Percentiles rank a stretch among this genome's conserved stretches.
Conservation (phyloP, 805 yeast species). For the Dipodascopsis tothii region DNA sequence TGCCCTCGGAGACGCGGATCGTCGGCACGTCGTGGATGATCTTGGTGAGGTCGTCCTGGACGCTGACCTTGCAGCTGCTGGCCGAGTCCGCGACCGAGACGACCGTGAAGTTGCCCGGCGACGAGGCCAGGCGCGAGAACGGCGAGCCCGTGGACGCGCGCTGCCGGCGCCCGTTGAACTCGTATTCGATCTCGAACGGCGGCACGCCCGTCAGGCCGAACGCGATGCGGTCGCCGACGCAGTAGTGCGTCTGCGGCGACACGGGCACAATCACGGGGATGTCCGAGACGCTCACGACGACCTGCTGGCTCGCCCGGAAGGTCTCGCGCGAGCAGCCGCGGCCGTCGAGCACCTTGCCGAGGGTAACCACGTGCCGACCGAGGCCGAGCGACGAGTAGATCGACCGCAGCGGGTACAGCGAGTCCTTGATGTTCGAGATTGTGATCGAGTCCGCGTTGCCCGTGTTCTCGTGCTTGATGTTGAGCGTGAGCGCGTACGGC, state of each 20-base stretch:
- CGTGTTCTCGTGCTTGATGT: slow-evolving; percentile 52
- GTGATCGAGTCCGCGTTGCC: slow-evolving; percentile 45
- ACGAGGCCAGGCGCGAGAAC: slow-evolving; percentile 66
- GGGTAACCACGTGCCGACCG: slow-evolving; percentile 62
- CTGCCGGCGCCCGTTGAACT: slow-evolving; percentile 56
- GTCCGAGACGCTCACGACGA: slow-evolving; percentile 60
- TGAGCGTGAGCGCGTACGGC: slow-evolving; percentile 35
- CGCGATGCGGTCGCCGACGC: slow-evolving; percentile 87
- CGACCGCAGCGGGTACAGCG: slow-evolving; percentile 35
- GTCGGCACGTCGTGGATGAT: slow-evolving; percentile 59
- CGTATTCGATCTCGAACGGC: slow-evolving; percentile 70
- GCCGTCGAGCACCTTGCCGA: slow-evolving; percentile 55
- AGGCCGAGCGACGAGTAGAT: slow-evolving; percentile 48
- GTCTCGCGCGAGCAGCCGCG: slow-evolving; percentile 57
- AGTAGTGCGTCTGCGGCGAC: slow-evolving; percentile 46
- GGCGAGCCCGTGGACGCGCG: slow-evolving; percentile 45
- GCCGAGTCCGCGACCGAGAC: slow-evolving; percentile 66
- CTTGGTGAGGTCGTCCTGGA: slow-evolving; percentile 30
- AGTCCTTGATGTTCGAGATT: slow-evolving; percentile 38
- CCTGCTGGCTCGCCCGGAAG: slow-evolving; percentile 35
- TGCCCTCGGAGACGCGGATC: slow-evolving; percentile 79
- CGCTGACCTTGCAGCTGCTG: slow-evolving; percentile 49
- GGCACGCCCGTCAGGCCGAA: slow-evolving; percentile 70
- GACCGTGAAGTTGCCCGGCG: slow-evolving; percentile 68
- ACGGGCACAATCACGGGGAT: slow-evolving; percentile 57